phyloP scores from a whole-genome alignment of 306 rosid genomes.

The Cicer chorassanicum region DNA sequence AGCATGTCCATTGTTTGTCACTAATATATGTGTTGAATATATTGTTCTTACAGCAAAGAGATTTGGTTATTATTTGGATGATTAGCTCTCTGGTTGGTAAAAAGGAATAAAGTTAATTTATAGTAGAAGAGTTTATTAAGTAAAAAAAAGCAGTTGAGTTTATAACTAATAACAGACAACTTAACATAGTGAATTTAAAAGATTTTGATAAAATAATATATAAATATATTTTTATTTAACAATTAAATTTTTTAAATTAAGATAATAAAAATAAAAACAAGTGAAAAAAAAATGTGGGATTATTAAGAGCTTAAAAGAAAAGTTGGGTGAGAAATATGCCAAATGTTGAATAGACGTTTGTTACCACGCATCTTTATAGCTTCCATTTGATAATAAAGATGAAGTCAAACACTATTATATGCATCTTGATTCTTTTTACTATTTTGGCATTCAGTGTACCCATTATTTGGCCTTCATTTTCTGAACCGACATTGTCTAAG shows the following conservation, averaged over 20 bases:
- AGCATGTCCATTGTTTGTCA: conserved; percentile 5
- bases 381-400: conserved; percentile 15
- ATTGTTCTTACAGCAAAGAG: neutral
- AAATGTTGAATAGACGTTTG: conserved; percentile 27
- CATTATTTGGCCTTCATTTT: neutral
- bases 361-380: conserved; percentile 10
- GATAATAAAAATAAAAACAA: no score
- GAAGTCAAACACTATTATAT: conserved; percentile 43
- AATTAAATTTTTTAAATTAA: no score
- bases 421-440: neutral
- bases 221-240: no score
- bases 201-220: no score
- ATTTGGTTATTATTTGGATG: neutral
- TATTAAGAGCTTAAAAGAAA: neutral
- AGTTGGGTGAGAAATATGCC: conserved; percentile 35
- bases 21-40: neutral
- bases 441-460: neutral
- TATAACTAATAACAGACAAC: no score
- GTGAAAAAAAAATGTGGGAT: neutral
- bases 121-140: neutral
- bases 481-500: neutral
- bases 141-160: neutral
- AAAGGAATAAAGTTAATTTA: neutral
- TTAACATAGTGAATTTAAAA: no score
- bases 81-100: no score